Conservation (phyloP, 1,139 yeast genomes). For the Magnusiomyces ingens region DNA sequence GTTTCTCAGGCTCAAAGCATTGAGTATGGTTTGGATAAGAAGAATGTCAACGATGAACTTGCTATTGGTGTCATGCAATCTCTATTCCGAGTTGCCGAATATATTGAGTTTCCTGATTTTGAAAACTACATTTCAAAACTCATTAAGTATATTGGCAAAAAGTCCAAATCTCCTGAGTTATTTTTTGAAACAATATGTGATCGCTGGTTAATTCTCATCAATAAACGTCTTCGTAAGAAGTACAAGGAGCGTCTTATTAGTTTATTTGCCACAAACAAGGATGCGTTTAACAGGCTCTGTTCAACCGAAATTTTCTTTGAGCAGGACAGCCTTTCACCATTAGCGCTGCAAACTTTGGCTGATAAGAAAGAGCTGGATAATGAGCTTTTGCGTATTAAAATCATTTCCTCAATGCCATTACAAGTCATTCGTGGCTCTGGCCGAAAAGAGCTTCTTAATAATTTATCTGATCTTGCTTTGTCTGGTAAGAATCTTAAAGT, state of each 20-base stretch:
- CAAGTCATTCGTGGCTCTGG: slow-evolving; percentile 12
- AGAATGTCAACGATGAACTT: slow-evolving; percentile 11
- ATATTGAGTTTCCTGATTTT: slow-evolving; percentile 17
- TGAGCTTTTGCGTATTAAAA: slow-evolving; percentile 10
- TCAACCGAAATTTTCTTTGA: slow-evolving; percentile 22
- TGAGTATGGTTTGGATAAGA: slow-evolving; percentile 10
- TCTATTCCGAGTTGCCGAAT: slow-evolving; percentile 22
- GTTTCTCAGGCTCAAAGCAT: slow-evolving; percentile 15
- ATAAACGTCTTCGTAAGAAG: slow-evolving; percentile 17
- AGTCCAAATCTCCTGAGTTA: slow-evolving; percentile 11
- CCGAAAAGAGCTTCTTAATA: slow-evolving; percentile 9
- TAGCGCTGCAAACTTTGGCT: slow-evolving; percentile 4
- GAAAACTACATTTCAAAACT: slow-evolving; percentile 17
- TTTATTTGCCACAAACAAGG: slow-evolving; percentile 17
- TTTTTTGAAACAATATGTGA: slow-evolving; percentile 18
- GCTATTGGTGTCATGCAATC: slow-evolving; percentile 18
- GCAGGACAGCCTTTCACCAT: slow-evolving; percentile 18
- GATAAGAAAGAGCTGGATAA: slow-evolving; percentile 1
- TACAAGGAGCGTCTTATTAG: slow-evolving; percentile 16
- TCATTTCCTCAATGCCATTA: slow-evolving; percentile 13
- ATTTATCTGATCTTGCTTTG: slow-evolving; percentile 3
- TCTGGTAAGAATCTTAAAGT: neutral
- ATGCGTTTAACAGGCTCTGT: slow-evolving; percentile 16
- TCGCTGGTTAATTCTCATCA: slow-evolving; percentile 26
- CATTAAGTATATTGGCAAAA: slow-evolving; percentile 16